Evolutionary conservation across 129 eudicot genomes (phyloP), one percentile per base, ranked within the genome.

Genomic region (Oenanthe sinensis): DNA sequence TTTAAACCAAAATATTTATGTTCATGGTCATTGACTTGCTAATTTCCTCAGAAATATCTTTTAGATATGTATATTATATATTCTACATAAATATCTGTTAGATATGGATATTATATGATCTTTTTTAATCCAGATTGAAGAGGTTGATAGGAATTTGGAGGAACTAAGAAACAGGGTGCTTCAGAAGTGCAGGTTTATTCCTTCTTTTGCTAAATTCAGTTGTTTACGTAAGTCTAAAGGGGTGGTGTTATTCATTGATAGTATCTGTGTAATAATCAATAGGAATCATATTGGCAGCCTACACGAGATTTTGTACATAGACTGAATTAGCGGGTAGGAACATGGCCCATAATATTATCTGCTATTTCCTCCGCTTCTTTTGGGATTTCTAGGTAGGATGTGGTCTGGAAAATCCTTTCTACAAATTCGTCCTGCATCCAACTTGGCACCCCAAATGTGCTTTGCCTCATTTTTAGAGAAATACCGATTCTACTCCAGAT

Each of bases 141-240:
- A 82, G 71, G 87, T 85, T 75, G 97, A 87, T 30, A 72, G 48
- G 78, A 83, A 87, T 76, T 88, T 93, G 48, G 88, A 87, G 69
- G 83, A 84, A 79, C 90, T 93, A 37, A 91, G 84, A 70, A 39
- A 70, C 30, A 14, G 62, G 49, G 98, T 86, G 42, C 92, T 93
- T 78, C 90, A 78, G 83, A 87, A 86, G 44, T 93, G 98, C 92
- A 93, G 98, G 98, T 92, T 50, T 79, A 87, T 82, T 4, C 81
- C 45, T 43, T 49, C 70, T 45, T 79, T 14, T 58, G 6, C 28
- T 44, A 16, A 39, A 74, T 17, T 68, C 54, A 42, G 49, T 42
- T 43, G 43, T 10, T 72, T 44, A 39, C 47, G 17, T n/a, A 14
- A 37, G 5, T 36, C 47, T 70, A 14, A 36, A 11, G 13, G 19